Percentiles rank a stretch among this genome's conserved stretches.
phyloP scores from a whole-genome alignment of 257 asterid genomes.

The Lycium ferocissimum region DNA sequence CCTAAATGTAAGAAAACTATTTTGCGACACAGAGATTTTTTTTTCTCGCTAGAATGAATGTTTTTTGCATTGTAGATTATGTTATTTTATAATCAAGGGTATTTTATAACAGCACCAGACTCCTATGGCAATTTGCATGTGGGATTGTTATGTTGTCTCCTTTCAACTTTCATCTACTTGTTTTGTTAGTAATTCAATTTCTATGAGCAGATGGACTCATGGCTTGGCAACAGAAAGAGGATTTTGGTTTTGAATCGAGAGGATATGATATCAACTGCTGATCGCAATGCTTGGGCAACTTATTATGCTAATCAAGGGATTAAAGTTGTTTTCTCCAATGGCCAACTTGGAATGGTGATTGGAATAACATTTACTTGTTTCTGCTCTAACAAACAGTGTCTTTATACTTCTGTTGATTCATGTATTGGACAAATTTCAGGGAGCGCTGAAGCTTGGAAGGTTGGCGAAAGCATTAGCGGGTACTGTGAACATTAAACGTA shows the following conservation, averaged over 20 bases:
- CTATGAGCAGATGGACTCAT: conserved; percentile 76
- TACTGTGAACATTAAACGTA: conserved; percentile 82
- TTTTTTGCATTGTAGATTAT: neutral
- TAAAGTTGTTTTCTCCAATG: conserved; percentile 82
- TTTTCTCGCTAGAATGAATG: too few relatives aligned
- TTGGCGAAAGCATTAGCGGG: conserved; percentile 80
- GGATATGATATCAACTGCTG: conserved; percentile 91
- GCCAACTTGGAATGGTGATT: conserved; percentile 80
- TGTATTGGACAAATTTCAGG: conserved; percentile 54
- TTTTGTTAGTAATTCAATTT: conserved; percentile 38
- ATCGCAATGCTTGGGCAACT: conserved; percentile 96
- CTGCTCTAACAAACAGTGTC: neutral
- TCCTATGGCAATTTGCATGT: neutral
- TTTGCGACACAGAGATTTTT: too few relatives aligned
- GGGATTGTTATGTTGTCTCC: neutral
- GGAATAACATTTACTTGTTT: neutral
- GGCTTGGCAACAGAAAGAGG: conserved; percentile 92
- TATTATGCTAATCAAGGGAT: conserved; percentile 86
- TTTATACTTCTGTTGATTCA: conserved; percentile 13
- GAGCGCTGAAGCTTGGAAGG: conserved; percentile 81
- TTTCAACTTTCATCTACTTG: conserved; percentile 28
- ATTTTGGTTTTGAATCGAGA: conserved; percentile 92
- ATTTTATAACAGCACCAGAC: conserved; percentile 4
- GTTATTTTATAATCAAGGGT: neutral
- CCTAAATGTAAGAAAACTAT: too few relatives aligned